A percentile compares a stretch with the other conserved stretches of the same genome.
Evolutionary conservation across 2,329 filamentous ascomycete genomes (phyloP).

Genomic region (Colletotrichum sojae): DNA sequence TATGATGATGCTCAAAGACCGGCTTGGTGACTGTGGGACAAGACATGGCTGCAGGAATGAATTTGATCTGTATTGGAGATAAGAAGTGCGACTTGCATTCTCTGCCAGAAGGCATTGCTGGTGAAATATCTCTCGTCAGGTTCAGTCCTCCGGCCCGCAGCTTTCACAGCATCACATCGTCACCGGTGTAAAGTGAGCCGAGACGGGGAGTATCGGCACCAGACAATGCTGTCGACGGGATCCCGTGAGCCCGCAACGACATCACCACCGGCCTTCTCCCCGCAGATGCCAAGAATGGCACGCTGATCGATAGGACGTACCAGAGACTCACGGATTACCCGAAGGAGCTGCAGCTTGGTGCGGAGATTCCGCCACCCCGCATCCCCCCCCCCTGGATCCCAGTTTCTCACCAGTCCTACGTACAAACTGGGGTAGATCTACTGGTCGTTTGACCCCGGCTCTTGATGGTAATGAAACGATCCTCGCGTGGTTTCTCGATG

Average conservation of each 20-base stretch:
- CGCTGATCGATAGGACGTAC: not conserved
- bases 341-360: slow-evolving; percentile 2
- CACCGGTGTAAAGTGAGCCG: slow-evolving; percentile 6
- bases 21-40: slow-evolving; percentile 25
- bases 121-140: not conserved
- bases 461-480: not conserved
- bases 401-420: too few relatives aligned
- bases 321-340: not conserved
- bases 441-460: not conserved
- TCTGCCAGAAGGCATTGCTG: not conserved
- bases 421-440: too few relatives aligned
- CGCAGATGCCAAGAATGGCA: not conserved
- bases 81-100: fast-evolving
- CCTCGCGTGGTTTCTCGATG: not conserved
- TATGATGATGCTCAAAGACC: slow-evolving; percentile 43
- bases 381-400: not conserved
- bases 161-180: too few relatives aligned
- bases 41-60: slow-evolving; percentile 13
- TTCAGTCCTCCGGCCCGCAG: not conserved
- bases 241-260: not conserved
- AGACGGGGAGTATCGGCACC: not conserved
- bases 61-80: not conserved
- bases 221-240: not conserved
- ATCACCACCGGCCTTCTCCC: not conserved
- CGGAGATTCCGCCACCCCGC: slow-evolving; percentile 18